phyloP scores from a whole-genome alignment of 305 asterid genomes.

The Fraxinus floribunda region DNA sequence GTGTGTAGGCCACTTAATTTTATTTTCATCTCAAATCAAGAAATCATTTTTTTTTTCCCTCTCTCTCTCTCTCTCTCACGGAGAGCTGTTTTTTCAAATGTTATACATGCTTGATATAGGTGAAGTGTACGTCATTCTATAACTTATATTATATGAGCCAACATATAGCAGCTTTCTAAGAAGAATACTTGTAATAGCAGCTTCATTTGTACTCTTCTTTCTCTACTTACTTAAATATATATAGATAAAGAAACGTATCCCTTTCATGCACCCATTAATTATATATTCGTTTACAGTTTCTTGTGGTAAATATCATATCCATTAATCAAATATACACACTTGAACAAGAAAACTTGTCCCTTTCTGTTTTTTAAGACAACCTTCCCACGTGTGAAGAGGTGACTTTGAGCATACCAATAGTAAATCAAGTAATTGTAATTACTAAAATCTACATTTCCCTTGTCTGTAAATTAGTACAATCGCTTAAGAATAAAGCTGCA shows the following conservation, averaged over 20 bases:
- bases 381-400: slow-evolving; percentile 12
- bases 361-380: background rate
- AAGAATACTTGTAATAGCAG: background rate
- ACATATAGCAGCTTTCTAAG: background rate
- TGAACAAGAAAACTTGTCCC: slow-evolving; percentile 22
- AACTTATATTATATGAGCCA: slow-evolving; percentile 15
- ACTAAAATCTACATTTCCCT: background rate
- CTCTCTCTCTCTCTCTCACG: background rate
- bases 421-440: background rate
- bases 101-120: slow-evolving; percentile 38
- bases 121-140: slow-evolving; percentile 65
- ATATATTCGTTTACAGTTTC: slow-evolving; percentile 24
- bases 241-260: background rate
- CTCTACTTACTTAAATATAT: background rate
- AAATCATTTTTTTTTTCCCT: background rate
- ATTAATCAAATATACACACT: slow-evolving; percentile 20
- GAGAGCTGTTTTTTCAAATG: slow-evolving; percentile 42
- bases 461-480: background rate
- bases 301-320: slow-evolving; percentile 24
- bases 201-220: slow-evolving; percentile 29
- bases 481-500: background rate
- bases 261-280: slow-evolving; percentile 11
- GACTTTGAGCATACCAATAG: background rate
- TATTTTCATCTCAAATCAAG: slow-evolving; percentile 16
- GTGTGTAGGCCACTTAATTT: background rate